Evolutionary conservation across 1,139 yeast species (phyloP).

Genomic region (Pichia sp.): DNA sequence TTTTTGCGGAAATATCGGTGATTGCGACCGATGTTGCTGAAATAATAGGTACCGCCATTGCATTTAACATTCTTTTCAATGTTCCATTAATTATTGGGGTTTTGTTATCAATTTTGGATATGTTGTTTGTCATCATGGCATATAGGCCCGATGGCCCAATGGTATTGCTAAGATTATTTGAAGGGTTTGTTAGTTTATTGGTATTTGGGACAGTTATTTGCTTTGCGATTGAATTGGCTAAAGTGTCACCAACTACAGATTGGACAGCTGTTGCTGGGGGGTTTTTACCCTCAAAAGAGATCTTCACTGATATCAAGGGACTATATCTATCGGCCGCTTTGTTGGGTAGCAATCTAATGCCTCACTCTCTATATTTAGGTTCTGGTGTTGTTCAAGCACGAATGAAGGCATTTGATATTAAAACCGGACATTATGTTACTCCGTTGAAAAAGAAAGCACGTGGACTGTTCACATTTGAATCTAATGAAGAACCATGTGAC

Average conservation of each 20-base stretch:
- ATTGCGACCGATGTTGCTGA: slow-evolving; percentile 92
- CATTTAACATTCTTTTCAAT: slow-evolving; percentile 70
- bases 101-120: slow-evolving; percentile 74
- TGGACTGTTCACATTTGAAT: slow-evolving; percentile 14
- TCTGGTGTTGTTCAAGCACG: slow-evolving; percentile 92
- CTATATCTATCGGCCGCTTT: slow-evolving; percentile 83
- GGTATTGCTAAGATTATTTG: slow-evolving; percentile 71
- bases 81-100: slow-evolving; percentile 80
- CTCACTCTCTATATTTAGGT: slow-evolving; percentile 87
- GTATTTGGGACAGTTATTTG: slow-evolving; percentile 82
- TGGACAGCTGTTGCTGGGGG: slow-evolving; percentile 46
- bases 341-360: slow-evolving; percentile 97
- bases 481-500: not conserved
- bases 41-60: slow-evolving; percentile 89
- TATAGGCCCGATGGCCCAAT: slow-evolving; percentile 85
- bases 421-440: slow-evolving; percentile 45
- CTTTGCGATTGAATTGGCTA: slow-evolving; percentile 70
- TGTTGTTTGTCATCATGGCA: slow-evolving; percentile 74
- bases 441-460: slow-evolving; percentile 14
- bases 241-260: slow-evolving; percentile 40
- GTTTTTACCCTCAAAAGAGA: slow-evolving; percentile 66
- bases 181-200: slow-evolving; percentile 65
- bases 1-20: slow-evolving; percentile 79
- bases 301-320: slow-evolving; percentile 66
- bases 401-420: slow-evolving; percentile 68